These are phyloP conservation scores for Asclepias syriaca DNA, from an alignment of 257 asterid genomes.

Conservation along the genomic window DNA sequence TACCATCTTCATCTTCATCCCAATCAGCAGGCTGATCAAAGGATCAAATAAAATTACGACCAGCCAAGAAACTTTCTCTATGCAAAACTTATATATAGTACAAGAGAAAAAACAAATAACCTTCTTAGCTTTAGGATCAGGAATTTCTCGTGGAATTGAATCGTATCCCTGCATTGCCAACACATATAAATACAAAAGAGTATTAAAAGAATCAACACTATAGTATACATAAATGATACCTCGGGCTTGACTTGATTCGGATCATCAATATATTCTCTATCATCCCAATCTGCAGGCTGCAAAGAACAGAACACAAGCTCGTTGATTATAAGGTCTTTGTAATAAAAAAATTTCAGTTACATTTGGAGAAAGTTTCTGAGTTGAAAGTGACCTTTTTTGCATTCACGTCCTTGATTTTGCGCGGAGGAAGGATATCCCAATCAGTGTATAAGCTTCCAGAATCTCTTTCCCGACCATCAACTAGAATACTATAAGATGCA, in stretches of 20 bases:
- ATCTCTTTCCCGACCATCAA: conserved; percentile 86
- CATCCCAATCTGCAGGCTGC: conserved; percentile 98
- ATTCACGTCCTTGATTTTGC: conserved; percentile 61
- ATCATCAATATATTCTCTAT: conserved; percentile 79
- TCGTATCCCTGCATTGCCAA: conserved; percentile 71
- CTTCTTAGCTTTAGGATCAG: conserved; percentile 81
- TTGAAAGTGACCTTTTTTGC: conserved; percentile 61
- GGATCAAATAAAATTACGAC: conserved; percentile 8
- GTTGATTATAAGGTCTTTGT: background rate
- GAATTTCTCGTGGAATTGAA: conserved; percentile 86
- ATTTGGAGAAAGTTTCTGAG: conserved; percentile 1
- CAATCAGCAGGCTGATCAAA: conserved; percentile 73
- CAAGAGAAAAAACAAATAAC: conserved; percentile 26
- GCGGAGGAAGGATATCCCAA: conserved; percentile 91
- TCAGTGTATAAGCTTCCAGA: conserved; percentile 91
- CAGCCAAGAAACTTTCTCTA: background rate
- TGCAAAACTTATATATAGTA: background rate
- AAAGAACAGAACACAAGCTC: conserved; percentile 6
- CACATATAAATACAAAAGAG: background rate
- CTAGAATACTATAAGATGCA: conserved; percentile 67
- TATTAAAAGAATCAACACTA: background rate
- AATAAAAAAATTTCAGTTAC: background rate
- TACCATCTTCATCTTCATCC: conserved; percentile 96
- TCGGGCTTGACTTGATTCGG: conserved; percentile 73
- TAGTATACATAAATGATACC: conserved; percentile 35